Conservation (phyloP, 2,329 filamentous ascomycete species). For the Stachybotrys chartarum region DNA sequence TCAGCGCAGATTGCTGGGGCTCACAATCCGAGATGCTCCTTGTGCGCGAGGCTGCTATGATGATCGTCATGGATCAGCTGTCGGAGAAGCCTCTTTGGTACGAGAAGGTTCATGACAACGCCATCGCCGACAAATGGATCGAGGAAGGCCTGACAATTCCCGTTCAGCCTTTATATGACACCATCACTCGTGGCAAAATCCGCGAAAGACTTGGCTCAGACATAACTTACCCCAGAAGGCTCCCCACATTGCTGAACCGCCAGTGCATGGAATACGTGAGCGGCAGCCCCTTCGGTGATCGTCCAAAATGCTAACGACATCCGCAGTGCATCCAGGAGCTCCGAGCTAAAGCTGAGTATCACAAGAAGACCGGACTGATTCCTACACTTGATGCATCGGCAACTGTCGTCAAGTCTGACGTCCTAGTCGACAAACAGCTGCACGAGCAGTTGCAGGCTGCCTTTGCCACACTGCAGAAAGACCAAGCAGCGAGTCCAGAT, state of each 20-base stretch:
- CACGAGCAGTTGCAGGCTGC: constrained; percentile 4
- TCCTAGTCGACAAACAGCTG: constrained; percentile 5
- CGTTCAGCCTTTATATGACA: background rate
- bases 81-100: constrained; percentile 31
- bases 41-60: constrained; percentile 26
- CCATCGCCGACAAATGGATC: constrained; percentile 14
- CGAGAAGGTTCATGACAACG: constrained; percentile 14
- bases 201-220: background rate
- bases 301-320: background rate
- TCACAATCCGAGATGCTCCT: background rate
- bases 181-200: background rate
- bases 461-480: constrained; percentile 10
- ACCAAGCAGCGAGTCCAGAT: constrained; percentile 24
- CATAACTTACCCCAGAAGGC: background rate
- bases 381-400: constrained; percentile 13
- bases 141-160: background rate
- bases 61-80: constrained; percentile 23
- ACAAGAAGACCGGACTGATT: constrained; percentile 28
- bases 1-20: background rate
- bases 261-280: background rate
- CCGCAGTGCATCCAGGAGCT: constrained; percentile 29
- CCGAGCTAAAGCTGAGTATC: constrained; percentile 35
- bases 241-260: background rate
- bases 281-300: too few relatives aligned
- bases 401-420: constrained; percentile 14